Percentiles rank a stretch among this genome's conserved stretches.
These are phyloP conservation scores for Curvularia sp. DNA, from an alignment of 2,329 filamentous ascomycete species.

Conservation along the genomic window DNA sequence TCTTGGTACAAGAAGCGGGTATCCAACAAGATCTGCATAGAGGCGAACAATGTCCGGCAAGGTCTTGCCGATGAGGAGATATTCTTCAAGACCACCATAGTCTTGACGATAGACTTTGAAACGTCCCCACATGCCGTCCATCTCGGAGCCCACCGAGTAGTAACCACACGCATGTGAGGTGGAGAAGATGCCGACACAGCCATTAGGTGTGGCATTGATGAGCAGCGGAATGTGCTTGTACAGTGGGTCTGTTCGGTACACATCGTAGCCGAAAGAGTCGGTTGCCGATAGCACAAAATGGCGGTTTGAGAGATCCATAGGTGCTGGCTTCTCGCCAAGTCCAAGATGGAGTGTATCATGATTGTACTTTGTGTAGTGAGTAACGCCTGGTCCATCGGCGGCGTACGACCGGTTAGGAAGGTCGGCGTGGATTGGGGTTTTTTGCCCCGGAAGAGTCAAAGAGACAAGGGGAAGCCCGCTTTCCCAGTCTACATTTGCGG, in stretches of 20 bases:
- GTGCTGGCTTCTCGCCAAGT: slow-evolving; percentile 74
- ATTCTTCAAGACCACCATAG: slow-evolving; percentile 75
- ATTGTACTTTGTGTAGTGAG: slow-evolving; percentile 71
- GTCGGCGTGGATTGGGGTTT: slow-evolving; percentile 67
- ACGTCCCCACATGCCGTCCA: slow-evolving; percentile 77
- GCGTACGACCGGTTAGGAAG: slow-evolving; percentile 71
- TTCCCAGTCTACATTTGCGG: slow-evolving; percentile 66
- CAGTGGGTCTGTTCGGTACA: slow-evolving; percentile 72
- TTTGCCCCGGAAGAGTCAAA: slow-evolving; percentile 59
- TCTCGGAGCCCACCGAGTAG: slow-evolving; percentile 73
- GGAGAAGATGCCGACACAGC: slow-evolving; percentile 72
- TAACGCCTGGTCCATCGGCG: slow-evolving; percentile 66
- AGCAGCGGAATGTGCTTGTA: slow-evolving; percentile 79
- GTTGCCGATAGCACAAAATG: slow-evolving; percentile 72
- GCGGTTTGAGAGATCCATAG: slow-evolving; percentile 73
- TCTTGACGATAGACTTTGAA: slow-evolving; percentile 79
- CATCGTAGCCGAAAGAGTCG: slow-evolving; percentile 77
- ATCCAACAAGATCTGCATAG: slow-evolving; percentile 73
- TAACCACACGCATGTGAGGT: slow-evolving; percentile 69
- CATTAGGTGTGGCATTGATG: slow-evolving; percentile 70
- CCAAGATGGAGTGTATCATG: slow-evolving; percentile 71
- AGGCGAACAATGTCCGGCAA: slow-evolving; percentile 69
- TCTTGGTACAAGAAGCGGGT: slow-evolving; percentile 71
- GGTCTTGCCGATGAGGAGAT: slow-evolving; percentile 71
- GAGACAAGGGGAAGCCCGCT: slow-evolving; percentile 64